phyloP scores from a whole-genome alignment of 2,329 filamentous ascomycete species.

The Aspergillus spinulosporus region DNA sequence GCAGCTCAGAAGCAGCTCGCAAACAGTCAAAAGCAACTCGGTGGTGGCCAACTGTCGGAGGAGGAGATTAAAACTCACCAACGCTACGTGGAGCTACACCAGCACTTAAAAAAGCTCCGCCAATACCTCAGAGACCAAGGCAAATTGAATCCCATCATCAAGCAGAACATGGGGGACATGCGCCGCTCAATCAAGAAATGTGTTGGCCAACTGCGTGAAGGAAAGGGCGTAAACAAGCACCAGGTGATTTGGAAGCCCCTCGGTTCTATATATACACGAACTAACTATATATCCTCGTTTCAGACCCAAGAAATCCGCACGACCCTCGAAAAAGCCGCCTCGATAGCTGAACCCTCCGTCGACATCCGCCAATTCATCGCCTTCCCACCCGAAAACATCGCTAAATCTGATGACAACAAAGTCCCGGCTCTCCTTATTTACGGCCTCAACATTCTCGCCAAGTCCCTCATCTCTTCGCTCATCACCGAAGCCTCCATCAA shows the following conservation, averaged over 20 bases:
- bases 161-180: conserved; percentile 68
- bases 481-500: conserved; percentile 65
- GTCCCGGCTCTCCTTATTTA: conserved; percentile 70
- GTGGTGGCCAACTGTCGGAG: conserved; percentile 30
- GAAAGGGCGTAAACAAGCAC: conserved; percentile 61
- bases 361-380: conserved; percentile 58
- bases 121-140: conserved; percentile 56
- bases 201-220: conserved; percentile 68
- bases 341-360: conserved; percentile 55
- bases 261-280: background rate
- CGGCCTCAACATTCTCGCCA: conserved; percentile 73
- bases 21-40: conserved; percentile 32
- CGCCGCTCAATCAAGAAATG: conserved; percentile 69
- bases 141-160: conserved; percentile 59
- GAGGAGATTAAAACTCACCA: conserved; percentile 47
- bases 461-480: conserved; percentile 70
- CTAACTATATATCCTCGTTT: conserved; percentile 13
- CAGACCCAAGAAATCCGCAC: conserved; percentile 49
- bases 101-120: conserved; percentile 63
- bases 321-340: conserved; percentile 57
- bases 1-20: conserved; percentile 31
- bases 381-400: conserved; percentile 42
- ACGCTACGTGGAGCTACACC: conserved; percentile 61
- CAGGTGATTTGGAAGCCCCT: conserved; percentile 48
- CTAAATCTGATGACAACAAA: conserved; percentile 46